Evolutionary conservation across 345 rosid genomes (phyloP).

Genomic region (Eutrema heterophyllum): DNA sequence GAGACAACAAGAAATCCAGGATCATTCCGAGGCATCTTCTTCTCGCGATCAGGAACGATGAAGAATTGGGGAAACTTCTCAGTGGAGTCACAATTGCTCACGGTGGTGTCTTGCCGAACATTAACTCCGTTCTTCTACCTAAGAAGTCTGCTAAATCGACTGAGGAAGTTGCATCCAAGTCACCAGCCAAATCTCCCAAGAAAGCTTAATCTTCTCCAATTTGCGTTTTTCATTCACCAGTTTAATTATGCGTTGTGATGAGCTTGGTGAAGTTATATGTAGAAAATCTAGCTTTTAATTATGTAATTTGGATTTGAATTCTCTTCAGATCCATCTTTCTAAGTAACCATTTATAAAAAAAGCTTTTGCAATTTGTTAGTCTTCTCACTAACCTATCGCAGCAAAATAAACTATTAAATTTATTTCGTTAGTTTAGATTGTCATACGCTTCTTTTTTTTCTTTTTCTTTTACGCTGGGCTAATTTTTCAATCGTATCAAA

Average conservation of each 20-base stretch:
- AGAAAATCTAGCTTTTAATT: neutral
- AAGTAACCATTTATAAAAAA: neutral
- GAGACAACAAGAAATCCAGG: constrained; percentile 73
- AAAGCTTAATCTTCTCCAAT: neutral
- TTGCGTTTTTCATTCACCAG: neutral
- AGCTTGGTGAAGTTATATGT: neutral
- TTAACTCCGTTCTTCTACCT: constrained; percentile 65
- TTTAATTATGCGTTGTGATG: neutral
- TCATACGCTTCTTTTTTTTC: neutral
- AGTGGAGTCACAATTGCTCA: constrained; percentile 76
- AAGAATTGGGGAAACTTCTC: constrained; percentile 66
- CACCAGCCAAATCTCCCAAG: constrained; percentile 43
- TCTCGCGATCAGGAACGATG: constrained; percentile 69
- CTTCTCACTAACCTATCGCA: no score
- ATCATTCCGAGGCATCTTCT: constrained; percentile 73
- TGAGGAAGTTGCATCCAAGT: constrained; percentile 52
- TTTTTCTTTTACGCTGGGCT: neutral
- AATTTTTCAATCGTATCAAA: neutral
- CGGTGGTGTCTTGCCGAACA: constrained; percentile 79
- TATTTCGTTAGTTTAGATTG: neutral
- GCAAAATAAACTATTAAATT: neutral
- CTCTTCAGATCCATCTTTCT: neutral
- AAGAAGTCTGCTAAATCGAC: constrained; percentile 49
- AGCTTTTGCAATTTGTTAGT: neutral
- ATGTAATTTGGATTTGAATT: neutral